A percentile compares a stretch with the other conserved stretches of the same genome.
Conservation (phyloP, 176 grass and related monocot genomes). For the Aegilops bicornis region DNA sequence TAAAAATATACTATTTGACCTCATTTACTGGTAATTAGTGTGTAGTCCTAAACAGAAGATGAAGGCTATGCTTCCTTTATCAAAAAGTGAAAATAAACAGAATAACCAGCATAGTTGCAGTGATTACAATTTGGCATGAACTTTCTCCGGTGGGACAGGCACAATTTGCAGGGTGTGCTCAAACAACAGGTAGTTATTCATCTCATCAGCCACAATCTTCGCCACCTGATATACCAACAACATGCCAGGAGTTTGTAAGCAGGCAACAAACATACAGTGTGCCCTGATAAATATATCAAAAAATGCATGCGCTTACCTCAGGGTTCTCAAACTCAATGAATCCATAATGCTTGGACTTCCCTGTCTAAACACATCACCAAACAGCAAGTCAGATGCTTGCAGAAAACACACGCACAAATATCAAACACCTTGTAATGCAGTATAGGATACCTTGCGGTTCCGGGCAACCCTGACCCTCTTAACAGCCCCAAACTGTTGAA, state of each 20-base stretch:
- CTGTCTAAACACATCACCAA: constrained; percentile 55
- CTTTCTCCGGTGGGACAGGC: constrained; percentile 57
- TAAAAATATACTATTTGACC: background rate
- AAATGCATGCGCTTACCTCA: constrained; percentile 34
- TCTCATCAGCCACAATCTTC: constrained; percentile 85
- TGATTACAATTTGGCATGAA: constrained; percentile 81
- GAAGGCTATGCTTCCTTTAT: background rate
- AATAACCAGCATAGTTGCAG: background rate
- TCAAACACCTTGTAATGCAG: background rate
- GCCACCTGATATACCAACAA: constrained; percentile 52
- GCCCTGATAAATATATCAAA: background rate
- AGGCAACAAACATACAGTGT: background rate
- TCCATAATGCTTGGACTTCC: constrained; percentile 95
- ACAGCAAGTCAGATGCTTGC: constrained; percentile 8
- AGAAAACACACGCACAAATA: background rate
- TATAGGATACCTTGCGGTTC: constrained; percentile 56
- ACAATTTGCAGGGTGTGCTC: constrained; percentile 74
- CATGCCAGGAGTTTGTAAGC: constrained; percentile 4
- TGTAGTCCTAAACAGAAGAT: background rate
- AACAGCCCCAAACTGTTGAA: constrained; percentile 78
- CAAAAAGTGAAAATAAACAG: background rate
- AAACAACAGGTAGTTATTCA: constrained; percentile 90
- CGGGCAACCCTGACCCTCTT: constrained; percentile 75
- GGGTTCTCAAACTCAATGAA: constrained; percentile 93
- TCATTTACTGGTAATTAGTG: background rate